phyloP scores from a whole-genome alignment of 2,329 filamentous ascomycete species.

The Scleromitrula shiraiana region DNA sequence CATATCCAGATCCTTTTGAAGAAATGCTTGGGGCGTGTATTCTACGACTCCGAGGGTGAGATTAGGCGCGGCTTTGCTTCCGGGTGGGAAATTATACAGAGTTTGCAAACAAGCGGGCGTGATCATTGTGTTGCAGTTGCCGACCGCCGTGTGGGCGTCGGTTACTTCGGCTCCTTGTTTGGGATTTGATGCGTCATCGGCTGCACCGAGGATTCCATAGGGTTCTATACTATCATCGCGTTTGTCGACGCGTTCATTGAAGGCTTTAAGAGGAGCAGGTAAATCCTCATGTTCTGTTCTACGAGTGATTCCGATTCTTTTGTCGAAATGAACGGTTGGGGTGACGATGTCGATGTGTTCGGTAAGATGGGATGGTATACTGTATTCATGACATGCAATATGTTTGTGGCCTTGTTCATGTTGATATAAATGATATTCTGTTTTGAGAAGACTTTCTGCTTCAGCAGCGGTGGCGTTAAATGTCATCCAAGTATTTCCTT shows the following conservation, averaged over 20 bases:
- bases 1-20: constrained; percentile 41
- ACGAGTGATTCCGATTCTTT: constrained; percentile 13
- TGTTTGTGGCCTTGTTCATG: constrained; percentile 40
- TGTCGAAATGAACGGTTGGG: constrained; percentile 29
- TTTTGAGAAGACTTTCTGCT: constrained; percentile 45
- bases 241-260: constrained; percentile 13
- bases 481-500: constrained; percentile 21
- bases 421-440: constrained; percentile 43
- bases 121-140: constrained; percentile 45
- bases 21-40: constrained; percentile 45
- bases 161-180: constrained; percentile 20
- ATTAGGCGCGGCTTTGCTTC: constrained; percentile 30
- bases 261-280: constrained; percentile 13
- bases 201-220: constrained; percentile 24
- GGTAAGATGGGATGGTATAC: constrained; percentile 24
- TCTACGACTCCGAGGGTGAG: constrained; percentile 49
- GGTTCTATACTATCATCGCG: too few species aligned
- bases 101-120: constrained; percentile 49
- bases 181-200: constrained; percentile 22
- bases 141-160: constrained; percentile 22
- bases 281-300: constrained; percentile 31
- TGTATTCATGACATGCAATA: constrained; percentile 28
- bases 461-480: constrained; percentile 31
- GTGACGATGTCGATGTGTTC: constrained; percentile 29
- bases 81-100: constrained; percentile 40